These are phyloP conservation scores for Thraustochytrium sp. DNA, from an alignment of 352 stramenopile genomes.

Conservation along the genomic window DNA sequence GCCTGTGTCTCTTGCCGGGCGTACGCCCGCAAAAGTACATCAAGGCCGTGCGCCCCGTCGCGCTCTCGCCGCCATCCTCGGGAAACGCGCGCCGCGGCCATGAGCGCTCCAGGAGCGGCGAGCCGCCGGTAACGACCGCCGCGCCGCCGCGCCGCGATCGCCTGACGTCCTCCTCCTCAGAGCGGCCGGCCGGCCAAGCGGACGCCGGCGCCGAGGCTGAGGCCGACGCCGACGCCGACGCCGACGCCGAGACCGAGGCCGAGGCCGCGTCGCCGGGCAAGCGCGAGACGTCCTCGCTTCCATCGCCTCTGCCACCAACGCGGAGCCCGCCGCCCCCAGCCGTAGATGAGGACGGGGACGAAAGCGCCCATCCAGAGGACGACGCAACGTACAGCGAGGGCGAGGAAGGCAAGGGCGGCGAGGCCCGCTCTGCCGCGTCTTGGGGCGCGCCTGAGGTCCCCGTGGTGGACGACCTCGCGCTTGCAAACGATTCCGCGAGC, in stretches of 20 bases:
- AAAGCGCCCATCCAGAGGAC: background rate
- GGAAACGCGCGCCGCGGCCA: background rate
- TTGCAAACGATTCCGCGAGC: too few relatives aligned
- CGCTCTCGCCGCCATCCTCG: too few relatives aligned
- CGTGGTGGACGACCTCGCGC: background rate
- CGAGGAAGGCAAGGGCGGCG: background rate
- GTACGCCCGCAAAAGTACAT: slow-evolving; percentile 22
- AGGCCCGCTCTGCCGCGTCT: too few relatives aligned
- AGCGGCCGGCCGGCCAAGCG: too few relatives aligned
- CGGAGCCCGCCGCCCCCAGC: background rate
- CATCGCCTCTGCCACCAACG: background rate
- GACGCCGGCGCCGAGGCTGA: too few relatives aligned
- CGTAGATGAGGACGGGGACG: background rate
- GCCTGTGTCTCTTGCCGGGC: background rate
- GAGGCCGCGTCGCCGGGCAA: too few relatives aligned
- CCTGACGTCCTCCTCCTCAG: too few relatives aligned
- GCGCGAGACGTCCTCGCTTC: background rate
- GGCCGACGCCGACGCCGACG: too few relatives aligned
- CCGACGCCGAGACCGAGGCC: too few relatives aligned
- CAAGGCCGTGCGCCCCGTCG: background rate
- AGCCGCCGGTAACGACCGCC: too few relatives aligned
- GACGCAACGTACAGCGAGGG: background rate
- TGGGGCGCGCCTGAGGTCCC: background rate
- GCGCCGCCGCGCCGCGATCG: too few relatives aligned
- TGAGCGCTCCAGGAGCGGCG: background rate